Base-by-base conservation (phyloP, 805 yeast species). In the Myxozyma kluyveri region DNA sequence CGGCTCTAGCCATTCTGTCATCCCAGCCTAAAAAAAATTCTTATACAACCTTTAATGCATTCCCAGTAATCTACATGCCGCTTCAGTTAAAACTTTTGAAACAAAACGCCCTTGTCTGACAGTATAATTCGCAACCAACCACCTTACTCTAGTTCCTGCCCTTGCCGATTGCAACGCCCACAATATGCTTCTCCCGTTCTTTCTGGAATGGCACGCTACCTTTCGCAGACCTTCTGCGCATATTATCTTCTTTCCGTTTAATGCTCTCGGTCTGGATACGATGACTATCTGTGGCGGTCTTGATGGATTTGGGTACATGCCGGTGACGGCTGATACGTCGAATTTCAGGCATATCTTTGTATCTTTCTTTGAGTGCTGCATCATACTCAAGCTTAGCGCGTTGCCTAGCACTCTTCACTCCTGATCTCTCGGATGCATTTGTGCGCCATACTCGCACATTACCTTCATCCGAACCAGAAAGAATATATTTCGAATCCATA, bases 271-370 rank as follows among this genome's bases (percentile, higher is more conserved):
- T 62, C 68, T 93, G 97, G 51, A 78, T 75, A 18, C 81, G 71
- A 74, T 93, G 91, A 67, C 87, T 88, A 56, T 90, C 96, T 38
- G 78, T 79, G 36, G 97, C 96, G 69, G 84, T 87, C 79, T 90
- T 91, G 61, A 93, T 80, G 44, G 84, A 86, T 53, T 73, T 73
- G 21, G 99, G 99, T 48, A 91, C 76, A 67, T 93, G 97, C 69
- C 99, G 82, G 72, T 93, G 98, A 69, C 90, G 81, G 26, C 88
- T 73, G 56, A 93, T 93, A 63, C 97, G 79, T 65, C 81, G 81
- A 65, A 93, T 85, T 70, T 93, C 99, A 1, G 99, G 99, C 98
- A 93, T 90, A 72, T 84, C 83, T 72, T 87, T 87, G 76, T 80
- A 93, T 67, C 96, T 79, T 65, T 91, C 95, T 70, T 90, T 90